Evolutionary conservation across 306 rosid species (phyloP).

Genomic region (Clitoria ternatea): DNA sequence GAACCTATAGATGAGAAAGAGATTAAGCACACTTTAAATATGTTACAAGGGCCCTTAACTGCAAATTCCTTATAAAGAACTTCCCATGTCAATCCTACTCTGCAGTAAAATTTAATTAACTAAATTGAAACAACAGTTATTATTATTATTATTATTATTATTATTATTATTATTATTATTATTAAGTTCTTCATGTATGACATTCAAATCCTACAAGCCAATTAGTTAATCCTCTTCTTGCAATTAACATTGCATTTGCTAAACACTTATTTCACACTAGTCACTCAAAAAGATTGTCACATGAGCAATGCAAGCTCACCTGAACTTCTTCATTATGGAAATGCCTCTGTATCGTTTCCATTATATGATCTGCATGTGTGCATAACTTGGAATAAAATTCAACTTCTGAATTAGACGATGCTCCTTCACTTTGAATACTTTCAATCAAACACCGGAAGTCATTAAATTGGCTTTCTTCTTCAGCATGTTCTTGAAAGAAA

Average conservation of each 20-base stretch:
- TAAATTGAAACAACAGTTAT: neutral
- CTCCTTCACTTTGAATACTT: constrained; percentile 88
- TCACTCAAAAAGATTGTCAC: constrained; percentile 21
- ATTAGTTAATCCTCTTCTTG: constrained; percentile 1
- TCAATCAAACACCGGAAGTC: constrained; percentile 90
- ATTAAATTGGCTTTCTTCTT: constrained; percentile 95
- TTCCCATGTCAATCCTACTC: constrained; percentile 6
- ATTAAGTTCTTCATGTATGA: constrained; percentile 28
- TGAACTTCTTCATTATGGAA: constrained; percentile 89
- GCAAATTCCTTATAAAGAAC: constrained; percentile 13
- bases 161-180: too few species aligned
- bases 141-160: too few species aligned
- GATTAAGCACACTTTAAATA: constrained; percentile 20
- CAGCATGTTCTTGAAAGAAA: constrained; percentile 91
- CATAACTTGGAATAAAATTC: constrained; percentile 87
- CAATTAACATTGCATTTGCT: constrained; percentile 11
- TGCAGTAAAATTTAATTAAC: constrained; percentile 10
- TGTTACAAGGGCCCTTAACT: constrained; percentile 6
- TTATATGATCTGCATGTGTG: constrained; percentile 91
- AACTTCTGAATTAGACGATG: constrained; percentile 70
- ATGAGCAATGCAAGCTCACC: constrained; percentile 46
- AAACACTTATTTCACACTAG: constrained; percentile 9
- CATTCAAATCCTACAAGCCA: constrained; percentile 9
- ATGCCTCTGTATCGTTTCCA: constrained; percentile 89
- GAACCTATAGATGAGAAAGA: constrained; percentile 65